Base-by-base conservation (phyloP, 352 stramenopile species). In the Globisporangium lucens region DNA sequence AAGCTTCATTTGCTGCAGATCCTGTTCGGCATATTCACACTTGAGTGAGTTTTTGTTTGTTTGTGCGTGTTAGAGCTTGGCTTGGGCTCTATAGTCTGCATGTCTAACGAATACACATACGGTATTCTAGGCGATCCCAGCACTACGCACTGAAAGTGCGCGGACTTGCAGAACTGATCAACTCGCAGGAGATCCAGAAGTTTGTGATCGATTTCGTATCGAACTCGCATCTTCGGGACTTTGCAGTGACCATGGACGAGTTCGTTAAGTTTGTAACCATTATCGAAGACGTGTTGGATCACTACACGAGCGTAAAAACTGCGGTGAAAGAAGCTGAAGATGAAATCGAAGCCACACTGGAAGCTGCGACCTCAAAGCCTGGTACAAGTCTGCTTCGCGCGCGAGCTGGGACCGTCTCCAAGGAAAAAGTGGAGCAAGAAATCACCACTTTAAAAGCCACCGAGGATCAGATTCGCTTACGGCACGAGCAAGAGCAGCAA, bases 171-270 rank as follows among this genome's bases (percentile, higher is more conserved):
- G 73, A 82, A 13, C 65, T 92, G 1, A 65, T 89, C 0, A 51
- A 68, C 0, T 83, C 73, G 3, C 67, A 58, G 0, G 74, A 82
- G 29, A 67, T 92, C 22, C 83, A 92, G 59, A 75, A 76, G 22
- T 89, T 90, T 61, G 68, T 92, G 10, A 65, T 90, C 15, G 73
- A 84, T 17, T 92, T 88, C 60, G 74, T 82, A 1, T 78, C 82
- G 0, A 69, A 64, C 12, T 61, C 66, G 17, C 64, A 66, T 3
- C 41, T 53, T 20, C 56, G 72, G 4, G 63, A 82, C n/a, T 72
- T 33, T 13, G 24, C 5, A 22, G 61, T 92, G 29, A 73, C 70
- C 13, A 33, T 73, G 41, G 13, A 27, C 2, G 79, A 90, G 29
- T 90, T 90, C 57, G 61, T 73, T 15, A 77, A 85, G 17, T 87